Conservation (phyloP, 257 asterid genomes). For the Solanum sparsipilum region DNA sequence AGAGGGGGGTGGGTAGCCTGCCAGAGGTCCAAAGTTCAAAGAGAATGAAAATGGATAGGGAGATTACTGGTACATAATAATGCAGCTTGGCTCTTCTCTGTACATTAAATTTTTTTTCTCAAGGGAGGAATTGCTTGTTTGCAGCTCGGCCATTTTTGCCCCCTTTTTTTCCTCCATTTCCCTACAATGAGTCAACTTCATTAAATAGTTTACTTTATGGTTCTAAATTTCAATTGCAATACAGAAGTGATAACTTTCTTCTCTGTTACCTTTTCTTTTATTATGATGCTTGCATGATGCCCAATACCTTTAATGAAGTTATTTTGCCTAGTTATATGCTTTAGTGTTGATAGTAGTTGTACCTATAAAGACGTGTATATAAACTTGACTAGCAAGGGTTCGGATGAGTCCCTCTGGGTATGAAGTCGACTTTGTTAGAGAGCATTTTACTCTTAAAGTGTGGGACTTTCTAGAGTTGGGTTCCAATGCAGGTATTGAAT, state of each 20-base stretch:
- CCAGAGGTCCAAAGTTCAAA: conserved; percentile 37
- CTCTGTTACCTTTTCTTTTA: neutral
- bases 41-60: conserved; percentile 51
- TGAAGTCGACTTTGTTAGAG: neutral
- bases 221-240: neutral
- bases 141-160: neutral
- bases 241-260: neutral
- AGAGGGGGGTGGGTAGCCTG: conserved; percentile 17
- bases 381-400: neutral
- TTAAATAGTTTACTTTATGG: neutral
- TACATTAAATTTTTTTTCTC: conserved; percentile 7
- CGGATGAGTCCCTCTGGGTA: neutral
- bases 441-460: neutral
- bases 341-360: neutral
- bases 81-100: conserved; percentile 10
- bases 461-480: neutral
- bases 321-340: neutral
- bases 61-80: conserved; percentile 29
- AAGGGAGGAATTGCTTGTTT: conserved; percentile 3
- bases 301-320: neutral
- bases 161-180: neutral
- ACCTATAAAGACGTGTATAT: neutral
- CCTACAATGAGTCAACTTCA: neutral
- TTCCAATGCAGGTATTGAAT: neutral
- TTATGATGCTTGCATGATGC: neutral